Evolutionary conservation across 192 early-diverging fungal genomes (phyloP).

Genomic region (Rhizophlyctis rosea): DNA sequence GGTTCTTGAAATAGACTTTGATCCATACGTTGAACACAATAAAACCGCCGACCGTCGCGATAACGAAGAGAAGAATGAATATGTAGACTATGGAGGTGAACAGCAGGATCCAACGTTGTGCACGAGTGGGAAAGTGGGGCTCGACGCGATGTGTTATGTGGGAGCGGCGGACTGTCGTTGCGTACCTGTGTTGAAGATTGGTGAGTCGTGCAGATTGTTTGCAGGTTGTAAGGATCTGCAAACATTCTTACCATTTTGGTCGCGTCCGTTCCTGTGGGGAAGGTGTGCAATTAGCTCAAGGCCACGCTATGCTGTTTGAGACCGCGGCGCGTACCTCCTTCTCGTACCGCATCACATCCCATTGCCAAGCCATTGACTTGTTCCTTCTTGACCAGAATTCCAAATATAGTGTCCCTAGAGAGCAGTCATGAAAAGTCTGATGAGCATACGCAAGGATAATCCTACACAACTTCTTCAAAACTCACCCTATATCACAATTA

Average conservation of each 20-base stretch:
- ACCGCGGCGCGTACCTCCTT: slow-evolving; percentile 14
- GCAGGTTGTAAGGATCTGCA: too few relatives aligned
- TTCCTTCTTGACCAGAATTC: slow-evolving; percentile 63
- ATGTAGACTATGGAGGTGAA: slow-evolving; percentile 5
- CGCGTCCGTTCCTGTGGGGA: slow-evolving; percentile 45
- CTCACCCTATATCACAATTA: too few relatives aligned
- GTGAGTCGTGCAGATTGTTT: too few relatives aligned
- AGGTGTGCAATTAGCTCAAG: too few relatives aligned
- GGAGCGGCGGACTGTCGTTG: slow-evolving; percentile 11
- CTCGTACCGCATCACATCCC: slow-evolving; percentile 56
- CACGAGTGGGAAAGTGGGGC: slow-evolving; percentile 6
- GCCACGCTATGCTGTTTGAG: too few relatives aligned
- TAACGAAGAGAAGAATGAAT: slow-evolving; percentile 26
- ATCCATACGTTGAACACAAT: slow-evolving; percentile 13
- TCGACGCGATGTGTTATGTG: slow-evolving; percentile 15
- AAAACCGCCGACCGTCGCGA: slow-evolving; percentile 22
- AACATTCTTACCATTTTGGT: slow-evolving; percentile 52
- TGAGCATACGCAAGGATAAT: too few relatives aligned
- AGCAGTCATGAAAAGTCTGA: too few relatives aligned
- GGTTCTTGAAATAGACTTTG: slow-evolving; percentile 4
- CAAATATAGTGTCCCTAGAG: slow-evolving; percentile 44
- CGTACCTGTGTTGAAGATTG: slow-evolving; percentile 13
- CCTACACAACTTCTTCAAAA: too few relatives aligned
- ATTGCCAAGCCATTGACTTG: slow-evolving; percentile 44
- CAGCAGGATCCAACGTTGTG: slow-evolving; percentile 15